These are phyloP conservation scores for Camptophora hylomeconis DNA, from an alignment of 2,329 filamentous ascomycete species.

Conservation along the genomic window DNA sequence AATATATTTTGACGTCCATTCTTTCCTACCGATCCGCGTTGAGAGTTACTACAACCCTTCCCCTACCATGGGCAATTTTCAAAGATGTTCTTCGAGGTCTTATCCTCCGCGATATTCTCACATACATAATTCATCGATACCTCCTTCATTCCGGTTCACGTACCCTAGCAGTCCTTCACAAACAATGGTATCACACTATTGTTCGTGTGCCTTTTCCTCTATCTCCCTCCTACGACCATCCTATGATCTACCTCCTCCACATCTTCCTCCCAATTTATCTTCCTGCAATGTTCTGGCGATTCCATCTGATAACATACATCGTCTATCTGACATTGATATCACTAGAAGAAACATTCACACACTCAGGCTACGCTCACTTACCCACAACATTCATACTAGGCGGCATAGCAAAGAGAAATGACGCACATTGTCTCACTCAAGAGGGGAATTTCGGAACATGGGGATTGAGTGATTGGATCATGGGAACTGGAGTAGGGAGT, in stretches of 20 bases:
- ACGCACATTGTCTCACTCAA: conserved; percentile 39
- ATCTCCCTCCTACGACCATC: conserved; percentile 49
- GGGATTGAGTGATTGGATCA: conserved; percentile 33
- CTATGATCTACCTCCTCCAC: conserved; percentile 38
- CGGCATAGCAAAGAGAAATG: conserved; percentile 44
- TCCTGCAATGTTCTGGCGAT: conserved; percentile 43
- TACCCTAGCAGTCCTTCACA: conserved; percentile 32
- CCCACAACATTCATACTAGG: conserved; percentile 45
- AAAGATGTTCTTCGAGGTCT: conserved; percentile 43
- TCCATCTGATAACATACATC: conserved; percentile 48
- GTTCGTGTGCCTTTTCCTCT: conserved; percentile 41
- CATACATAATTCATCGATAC: conserved; percentile 63
- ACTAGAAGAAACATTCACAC: conserved; percentile 47
- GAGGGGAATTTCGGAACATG: conserved; percentile 33
- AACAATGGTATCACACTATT: conserved; percentile 41
- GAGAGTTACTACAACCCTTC: conserved; percentile 45
- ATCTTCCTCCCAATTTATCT: conserved; percentile 44
- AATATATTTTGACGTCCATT: conserved; percentile 40
- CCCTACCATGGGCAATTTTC: conserved; percentile 48
- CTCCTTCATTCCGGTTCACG: conserved; percentile 43
- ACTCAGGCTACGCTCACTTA: conserved; percentile 46
- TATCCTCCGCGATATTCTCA: conserved; percentile 47
- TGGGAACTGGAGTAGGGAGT: conserved; percentile 27
- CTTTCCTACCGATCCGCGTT: conserved; percentile 42
- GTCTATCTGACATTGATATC: conserved; percentile 41